Evolutionary conservation across 805 yeast genomes (phyloP), one percentile per base, ranked within the genome.

Genomic region (Candida broadrunensis): DNA sequence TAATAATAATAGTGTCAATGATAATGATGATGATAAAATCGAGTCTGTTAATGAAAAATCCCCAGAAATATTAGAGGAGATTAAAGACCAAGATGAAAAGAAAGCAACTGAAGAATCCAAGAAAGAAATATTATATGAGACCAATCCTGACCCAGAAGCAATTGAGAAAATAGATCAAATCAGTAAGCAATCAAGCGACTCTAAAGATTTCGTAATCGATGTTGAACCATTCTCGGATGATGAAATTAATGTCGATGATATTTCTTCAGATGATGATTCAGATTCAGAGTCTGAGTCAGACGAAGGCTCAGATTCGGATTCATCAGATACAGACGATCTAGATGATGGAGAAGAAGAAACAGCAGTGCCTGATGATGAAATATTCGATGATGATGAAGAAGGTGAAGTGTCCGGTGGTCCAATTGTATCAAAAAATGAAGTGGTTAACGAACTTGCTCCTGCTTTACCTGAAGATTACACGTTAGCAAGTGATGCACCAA

Each of bases 391-490:
- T 14, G 78, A 72, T 12, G 78, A 72, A 7, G 80, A 71, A 17
- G 76, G 68, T 0, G 74, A 66, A 9, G 48, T 56, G 1, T 59
- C 64, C 3, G 63, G 61, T 1, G 88, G 80, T 0, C 95, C 96
- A 1, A 85, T 91, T 17, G 60, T 69, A 23, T 88, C 97, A 1
- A 83, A 81, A 44, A 84, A 91, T 56, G 98, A 91, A 54, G 61
- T 82, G 2, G 49, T 63, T 0, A 88, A 87, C 39, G 96, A 83
- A 51, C 67, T 65, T 0, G 84, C 88, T 0, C 83, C 85, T 0
- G 64, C 65, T 17, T 60, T 91, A 2, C 95, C 96, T 0, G 78
- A 72, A 11, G 87, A 74, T 41, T 86, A 83, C 48, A 55, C 52
- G 12, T 73, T 91, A 17, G 75, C 74, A 1, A 74, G 67, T n/a